These are phyloP conservation scores for Carallia pectinifolia DNA, from an alignment of 345 rosid genomes.

Conservation along the genomic window DNA sequence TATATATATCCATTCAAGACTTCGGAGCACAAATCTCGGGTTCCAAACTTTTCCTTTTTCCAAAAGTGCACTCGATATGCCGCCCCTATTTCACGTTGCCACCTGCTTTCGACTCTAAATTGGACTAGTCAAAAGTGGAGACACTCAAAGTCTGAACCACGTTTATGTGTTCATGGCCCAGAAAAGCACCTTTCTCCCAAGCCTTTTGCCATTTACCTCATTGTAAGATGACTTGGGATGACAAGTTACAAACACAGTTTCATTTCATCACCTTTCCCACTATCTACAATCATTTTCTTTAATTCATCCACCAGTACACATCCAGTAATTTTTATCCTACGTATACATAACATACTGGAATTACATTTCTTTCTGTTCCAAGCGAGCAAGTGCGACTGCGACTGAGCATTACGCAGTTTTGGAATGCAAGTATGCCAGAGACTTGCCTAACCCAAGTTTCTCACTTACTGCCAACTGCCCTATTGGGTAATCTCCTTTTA, in stretches of 20 bases:
- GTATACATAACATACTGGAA: conserved; percentile 33
- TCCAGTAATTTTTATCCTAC: conserved; percentile 27
- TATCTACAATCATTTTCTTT: conserved; percentile 25
- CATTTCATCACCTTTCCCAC: conserved; percentile 8
- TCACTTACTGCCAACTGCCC: conserved; percentile 34
- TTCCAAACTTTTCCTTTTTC: too few relatives aligned
- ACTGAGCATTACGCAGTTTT: conserved; percentile 9
- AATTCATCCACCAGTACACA: conserved; percentile 33
- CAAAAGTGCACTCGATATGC: too few relatives aligned
- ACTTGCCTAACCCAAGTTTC: conserved; percentile 46
- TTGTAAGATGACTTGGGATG: background rate
- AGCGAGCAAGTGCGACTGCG: conserved; percentile 2
- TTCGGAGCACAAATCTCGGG: too few relatives aligned
- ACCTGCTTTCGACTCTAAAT: too few relatives aligned
- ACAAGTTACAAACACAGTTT: background rate
- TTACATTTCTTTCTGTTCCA: conserved; percentile 20
- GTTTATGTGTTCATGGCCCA: too few relatives aligned
- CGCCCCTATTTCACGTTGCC: too few relatives aligned
- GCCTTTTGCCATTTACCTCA: background rate
- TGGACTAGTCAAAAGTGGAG: too few relatives aligned
- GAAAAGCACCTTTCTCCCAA: too few relatives aligned
- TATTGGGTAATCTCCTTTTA: conserved; percentile 75
- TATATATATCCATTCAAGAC: too few relatives aligned
- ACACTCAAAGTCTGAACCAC: too few relatives aligned
- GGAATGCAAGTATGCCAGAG: conserved; percentile 1